These are phyloP conservation scores for Hippophae tibetana DNA, from an alignment of 306 rosid species.

Conservation along the genomic window DNA sequence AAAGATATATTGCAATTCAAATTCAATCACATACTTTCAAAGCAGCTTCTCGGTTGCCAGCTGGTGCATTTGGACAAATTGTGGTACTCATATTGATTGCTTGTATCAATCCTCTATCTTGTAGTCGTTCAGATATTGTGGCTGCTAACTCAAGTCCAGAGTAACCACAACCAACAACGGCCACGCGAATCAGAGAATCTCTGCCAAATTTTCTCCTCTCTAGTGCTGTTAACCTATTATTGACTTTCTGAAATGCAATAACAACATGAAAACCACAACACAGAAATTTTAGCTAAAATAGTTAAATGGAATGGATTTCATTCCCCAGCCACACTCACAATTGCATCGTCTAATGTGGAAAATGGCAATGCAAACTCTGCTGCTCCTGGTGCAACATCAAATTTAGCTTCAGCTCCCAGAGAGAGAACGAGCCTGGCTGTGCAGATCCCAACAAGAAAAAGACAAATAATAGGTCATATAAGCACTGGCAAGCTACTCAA, in stretches of 20 bases:
- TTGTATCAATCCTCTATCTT: conserved; percentile 65
- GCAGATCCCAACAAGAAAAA: conserved; percentile 29
- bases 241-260: conserved; percentile 52
- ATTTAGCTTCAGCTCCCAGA: conserved; percentile 84
- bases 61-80: conserved; percentile 75
- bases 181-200: conserved; percentile 62
- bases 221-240: conserved; percentile 46
- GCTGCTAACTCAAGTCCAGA: conserved; percentile 95
- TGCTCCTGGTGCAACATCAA: conserved; percentile 88
- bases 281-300: conserved; percentile 4
- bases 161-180: conserved; percentile 94
- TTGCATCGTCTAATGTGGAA: conserved; percentile 85
- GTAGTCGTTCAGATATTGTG: conserved; percentile 79
- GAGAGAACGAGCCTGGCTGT: conserved; percentile 99
- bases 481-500: conserved; percentile 9
- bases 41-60: conserved; percentile 85
- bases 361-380: conserved; percentile 71
- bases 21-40: conserved; percentile 48
- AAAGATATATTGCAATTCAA: conserved; percentile 4
- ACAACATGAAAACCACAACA: conserved; percentile 1
- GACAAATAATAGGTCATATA: conserved; percentile 24
- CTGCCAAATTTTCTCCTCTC: conserved; percentile 73
- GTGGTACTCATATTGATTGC: conserved; percentile 62
- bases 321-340: conserved; percentile 36
- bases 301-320: conserved; percentile 7